Base-by-base conservation (phyloP, 2,329 filamentous ascomycete genomes). In the Celoporthe dispersa region DNA sequence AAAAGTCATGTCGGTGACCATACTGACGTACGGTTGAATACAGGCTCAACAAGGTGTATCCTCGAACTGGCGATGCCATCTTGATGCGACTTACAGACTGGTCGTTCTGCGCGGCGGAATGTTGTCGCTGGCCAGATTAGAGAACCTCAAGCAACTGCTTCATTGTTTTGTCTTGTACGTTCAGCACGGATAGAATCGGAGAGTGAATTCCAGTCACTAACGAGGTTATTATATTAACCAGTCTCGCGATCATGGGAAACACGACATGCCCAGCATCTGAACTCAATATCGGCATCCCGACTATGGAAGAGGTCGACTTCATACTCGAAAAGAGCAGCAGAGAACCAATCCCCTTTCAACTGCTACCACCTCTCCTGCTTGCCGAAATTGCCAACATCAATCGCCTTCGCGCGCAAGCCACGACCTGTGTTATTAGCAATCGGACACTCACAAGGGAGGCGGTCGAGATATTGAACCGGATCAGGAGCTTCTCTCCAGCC, bases 321-420 rank as follows among this genome's bases (percentile, higher is more conserved):
- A 72, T 79, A 2, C 19, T 77, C 14, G 37, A 76, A 5, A 28
- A 73, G 1, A 77, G 75, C 59, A 60, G 62, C 35, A 33, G 53
- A 11, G 71, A 55, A 0, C 25, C 70, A 4, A 73, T 72, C 22
- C 71, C 74, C 1, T 79, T 79, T 62, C 74, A 77, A 2, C 74
- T 77, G 61, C 80, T 75, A 41, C 80, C 81, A 0, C 69, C 74
- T 2, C 57, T 74, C 0, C 72, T 82, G 0, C 80, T 82, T 33
- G 64, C 68, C n/a, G 77, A 79, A 51, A 75, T 80, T 11, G 73
- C 81, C 60, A 75, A 71, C 41, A 79, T 81, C 65, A 82, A 81
- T 66, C 67, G 78, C 63, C 73, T 83, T 41, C 79, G 81, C 3
- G 66, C 68, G 41, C 74, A 70, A 41, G 75, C 71, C 11, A 9